phyloP scores from a whole-genome alignment of 768 basidiomycete genomes.

The Hericium coralloides region DNA sequence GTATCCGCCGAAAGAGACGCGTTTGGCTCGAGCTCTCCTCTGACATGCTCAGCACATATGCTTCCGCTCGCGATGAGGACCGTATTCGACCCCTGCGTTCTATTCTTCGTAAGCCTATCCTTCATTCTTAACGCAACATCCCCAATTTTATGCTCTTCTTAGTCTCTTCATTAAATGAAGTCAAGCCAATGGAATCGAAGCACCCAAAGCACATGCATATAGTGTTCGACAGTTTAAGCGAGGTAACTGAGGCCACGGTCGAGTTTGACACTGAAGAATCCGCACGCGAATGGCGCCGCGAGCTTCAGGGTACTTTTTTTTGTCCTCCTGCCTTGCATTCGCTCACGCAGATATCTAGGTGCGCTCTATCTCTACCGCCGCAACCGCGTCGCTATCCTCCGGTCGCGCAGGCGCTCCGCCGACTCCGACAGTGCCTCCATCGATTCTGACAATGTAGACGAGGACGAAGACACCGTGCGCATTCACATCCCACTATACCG shows the following conservation, averaged over 20 bases:
- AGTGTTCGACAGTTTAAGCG: constrained; percentile 23
- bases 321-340: background rate
- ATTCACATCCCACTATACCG: constrained; percentile 37
- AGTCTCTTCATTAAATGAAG: constrained; percentile 42
- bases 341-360: constrained; percentile 20
- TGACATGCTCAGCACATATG: constrained; percentile 52
- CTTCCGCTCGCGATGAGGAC: constrained; percentile 45
- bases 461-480: constrained; percentile 31
- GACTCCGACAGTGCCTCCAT: background rate
- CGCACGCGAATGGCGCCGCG: constrained; percentile 39
- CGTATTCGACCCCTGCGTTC: constrained; percentile 44
- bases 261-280: constrained; percentile 56
- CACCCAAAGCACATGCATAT: constrained; percentile 34
- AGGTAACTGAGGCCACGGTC: constrained; percentile 20
- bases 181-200: constrained; percentile 36
- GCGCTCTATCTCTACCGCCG: constrained; percentile 38
- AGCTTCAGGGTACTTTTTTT: constrained; percentile 30
- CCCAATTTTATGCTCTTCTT: background rate
- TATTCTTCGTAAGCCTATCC: constrained; percentile 35
- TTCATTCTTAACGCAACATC: background rate
- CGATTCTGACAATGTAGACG: constrained; percentile 17
- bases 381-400: constrained; percentile 27
- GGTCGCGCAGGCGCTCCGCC: background rate
- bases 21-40: constrained; percentile 56
- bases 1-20: constrained; percentile 35